A percentile compares a stretch with the other conserved stretches of the same genome.
These are phyloP conservation scores for Diaporthe citriasiana DNA, from an alignment of 2,329 filamentous ascomycete genomes.

Conservation along the genomic window DNA sequence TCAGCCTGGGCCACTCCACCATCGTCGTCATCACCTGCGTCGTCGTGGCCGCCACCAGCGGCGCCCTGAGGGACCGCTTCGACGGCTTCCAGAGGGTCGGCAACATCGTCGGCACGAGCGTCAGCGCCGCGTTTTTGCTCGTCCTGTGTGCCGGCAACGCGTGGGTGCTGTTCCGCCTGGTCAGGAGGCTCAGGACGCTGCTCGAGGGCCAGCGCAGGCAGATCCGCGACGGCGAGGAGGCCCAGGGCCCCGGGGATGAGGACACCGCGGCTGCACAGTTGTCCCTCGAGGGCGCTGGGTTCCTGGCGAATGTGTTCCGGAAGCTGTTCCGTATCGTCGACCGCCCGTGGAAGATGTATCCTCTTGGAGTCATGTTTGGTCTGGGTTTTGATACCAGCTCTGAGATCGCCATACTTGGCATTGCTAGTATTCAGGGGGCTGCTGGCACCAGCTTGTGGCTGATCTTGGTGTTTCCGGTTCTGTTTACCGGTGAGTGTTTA, in stretches of 20 bases:
- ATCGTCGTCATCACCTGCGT: constrained; percentile 93
- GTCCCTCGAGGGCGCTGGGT: constrained; percentile 82
- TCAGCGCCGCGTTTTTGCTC: constrained; percentile 87
- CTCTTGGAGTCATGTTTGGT: constrained; percentile 88
- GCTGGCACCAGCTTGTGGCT: constrained; percentile 93
- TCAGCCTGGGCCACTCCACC: constrained; percentile 93
- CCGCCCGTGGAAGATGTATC: constrained; percentile 95
- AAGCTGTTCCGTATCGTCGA: constrained; percentile 82
- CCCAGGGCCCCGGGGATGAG: constrained; percentile 41
- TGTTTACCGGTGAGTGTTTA: constrained; percentile 80
- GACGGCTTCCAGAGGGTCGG: constrained; percentile 84
- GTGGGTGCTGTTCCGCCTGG: constrained; percentile 85
- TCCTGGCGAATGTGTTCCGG: constrained; percentile 79
- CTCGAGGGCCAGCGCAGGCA: constrained; percentile 60
- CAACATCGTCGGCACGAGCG: constrained; percentile 89
- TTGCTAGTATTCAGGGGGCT: constrained; percentile 88
- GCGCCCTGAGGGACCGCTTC: constrained; percentile 85
- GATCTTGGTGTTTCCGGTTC: constrained; percentile 89
- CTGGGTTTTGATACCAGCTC: constrained; percentile 96
- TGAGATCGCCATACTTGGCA: constrained; percentile 92
- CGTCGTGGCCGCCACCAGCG: constrained; percentile 90
- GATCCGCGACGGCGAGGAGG: constrained; percentile 41
- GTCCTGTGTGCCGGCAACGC: constrained; percentile 86
- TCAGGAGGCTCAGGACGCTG: constrained; percentile 76
- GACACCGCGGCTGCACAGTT: constrained; percentile 64